Percentiles rank a stretch among this genome's conserved stretches.
These are phyloP conservation scores for Glaciozyma martinii DNA, from an alignment of 768 basidiomycete species.

Conservation along the genomic window DNA sequence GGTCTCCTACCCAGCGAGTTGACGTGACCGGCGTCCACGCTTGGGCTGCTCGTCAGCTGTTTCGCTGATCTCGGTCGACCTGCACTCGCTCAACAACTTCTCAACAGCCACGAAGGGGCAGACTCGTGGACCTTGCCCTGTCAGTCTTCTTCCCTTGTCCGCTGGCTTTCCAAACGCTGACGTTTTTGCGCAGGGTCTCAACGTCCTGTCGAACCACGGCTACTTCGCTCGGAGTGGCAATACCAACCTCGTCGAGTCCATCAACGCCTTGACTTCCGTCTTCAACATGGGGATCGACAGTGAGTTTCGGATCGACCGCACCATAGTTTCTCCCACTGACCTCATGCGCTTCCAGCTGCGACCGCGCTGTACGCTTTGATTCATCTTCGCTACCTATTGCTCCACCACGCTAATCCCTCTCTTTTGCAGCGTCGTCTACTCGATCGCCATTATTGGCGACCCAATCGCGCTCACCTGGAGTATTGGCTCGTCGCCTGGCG, in stretches of 20 bases:
- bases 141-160: too few species aligned
- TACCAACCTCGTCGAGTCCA: neutral
- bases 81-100: too few species aligned
- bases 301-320: too few species aligned
- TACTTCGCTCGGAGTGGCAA: neutral
- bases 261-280: neutral
- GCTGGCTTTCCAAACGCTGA: too few species aligned
- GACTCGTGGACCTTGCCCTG: neutral
- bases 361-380: too few species aligned
- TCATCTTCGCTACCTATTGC: too few species aligned
- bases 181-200: neutral
- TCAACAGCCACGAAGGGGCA: neutral
- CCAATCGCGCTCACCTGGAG: slow-evolving; percentile 1
- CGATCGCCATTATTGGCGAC: slow-evolving; percentile 3
- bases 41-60: too few species aligned
- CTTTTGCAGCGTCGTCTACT: neutral
- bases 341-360: too few species aligned
- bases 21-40: neutral
- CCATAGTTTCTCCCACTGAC: too few species aligned
- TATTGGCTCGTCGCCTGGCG: neutral
- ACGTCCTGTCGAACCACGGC: neutral
- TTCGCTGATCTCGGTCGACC: too few species aligned
- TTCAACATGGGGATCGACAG: neutral
- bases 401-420: too few species aligned
- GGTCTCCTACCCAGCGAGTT: neutral